phyloP scores from a whole-genome alignment of 345 rosid genomes.

The Salix brachista region DNA sequence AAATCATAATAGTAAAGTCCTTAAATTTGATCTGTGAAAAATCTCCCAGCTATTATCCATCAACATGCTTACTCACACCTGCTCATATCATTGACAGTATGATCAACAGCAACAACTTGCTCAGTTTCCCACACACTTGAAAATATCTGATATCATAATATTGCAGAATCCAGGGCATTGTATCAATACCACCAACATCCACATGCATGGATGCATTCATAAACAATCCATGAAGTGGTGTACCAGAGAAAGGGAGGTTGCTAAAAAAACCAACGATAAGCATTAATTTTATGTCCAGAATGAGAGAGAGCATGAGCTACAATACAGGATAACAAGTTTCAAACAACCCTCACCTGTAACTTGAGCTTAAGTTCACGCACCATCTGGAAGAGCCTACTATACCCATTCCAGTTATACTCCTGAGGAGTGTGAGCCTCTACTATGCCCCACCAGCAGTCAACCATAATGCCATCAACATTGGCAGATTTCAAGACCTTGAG shows the following conservation, averaged over 20 bases:
- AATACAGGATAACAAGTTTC: conserved; percentile 6
- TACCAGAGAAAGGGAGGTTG: not conserved
- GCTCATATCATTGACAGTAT: not conserved
- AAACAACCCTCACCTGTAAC: conserved; percentile 60
- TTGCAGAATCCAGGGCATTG: not conserved
- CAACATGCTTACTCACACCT: not conserved
- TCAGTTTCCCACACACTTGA: not conserved
- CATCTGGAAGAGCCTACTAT: conserved; percentile 73
- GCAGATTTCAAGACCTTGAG: conserved; percentile 71
- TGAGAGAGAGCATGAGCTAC: not conserved
- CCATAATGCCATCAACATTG: conserved; percentile 77
- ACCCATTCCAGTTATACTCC: conserved; percentile 94
- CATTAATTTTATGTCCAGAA: not conserved
- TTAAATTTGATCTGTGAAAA: not conserved
- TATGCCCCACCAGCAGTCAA: conserved; percentile 99
- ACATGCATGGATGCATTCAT: not conserved
- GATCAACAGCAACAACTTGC: not conserved
- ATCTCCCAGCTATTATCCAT: conserved; percentile 1
- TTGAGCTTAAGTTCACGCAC: conserved; percentile 77
- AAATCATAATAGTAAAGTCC: not conserved
- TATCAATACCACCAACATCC: not conserved
- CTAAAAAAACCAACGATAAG: not conserved
- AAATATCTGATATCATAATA: not conserved
- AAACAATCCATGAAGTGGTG: not conserved
- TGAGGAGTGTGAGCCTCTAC: conserved; percentile 86